These are phyloP conservation scores for Pinus albicaulis DNA, from an alignment of 75 land plant genomes.

Conservation along the genomic window DNA sequence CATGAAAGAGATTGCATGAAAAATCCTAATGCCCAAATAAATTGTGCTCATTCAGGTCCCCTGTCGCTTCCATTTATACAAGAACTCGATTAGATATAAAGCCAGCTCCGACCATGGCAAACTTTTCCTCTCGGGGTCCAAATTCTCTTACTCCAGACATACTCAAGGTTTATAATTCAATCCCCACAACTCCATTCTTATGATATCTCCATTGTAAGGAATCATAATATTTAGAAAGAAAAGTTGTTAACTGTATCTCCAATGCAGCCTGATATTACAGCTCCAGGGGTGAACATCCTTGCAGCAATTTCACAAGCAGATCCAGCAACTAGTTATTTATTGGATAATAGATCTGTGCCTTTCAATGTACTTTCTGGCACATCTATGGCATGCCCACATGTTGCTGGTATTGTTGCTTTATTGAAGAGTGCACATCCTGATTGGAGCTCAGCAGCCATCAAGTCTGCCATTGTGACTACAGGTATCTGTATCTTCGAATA, in stretches of 20 bases:
- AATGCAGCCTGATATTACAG: conserved; percentile 34
- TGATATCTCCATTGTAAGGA: too few relatives aligned
- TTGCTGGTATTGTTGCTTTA: conserved; percentile 21
- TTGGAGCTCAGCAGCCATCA: conserved; percentile 32
- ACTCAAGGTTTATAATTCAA: conserved; percentile 35
- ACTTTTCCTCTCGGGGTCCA: conserved; percentile 70
- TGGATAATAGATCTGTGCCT: conserved; percentile 7
- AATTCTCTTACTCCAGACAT: conserved; percentile 46
- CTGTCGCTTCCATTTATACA: conserved; percentile 37
- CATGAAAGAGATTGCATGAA: too few relatives aligned
- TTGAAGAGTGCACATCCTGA: conserved; percentile 22
- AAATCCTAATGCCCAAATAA: too few relatives aligned
- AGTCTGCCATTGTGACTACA: conserved; percentile 26
- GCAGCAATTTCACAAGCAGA: conserved; percentile 17
- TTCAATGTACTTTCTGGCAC: conserved; percentile 29
- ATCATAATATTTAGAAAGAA: too few relatives aligned
- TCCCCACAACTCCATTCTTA: not conserved
- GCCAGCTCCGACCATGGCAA: conserved; percentile 64
- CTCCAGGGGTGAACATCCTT: conserved; percentile 28
- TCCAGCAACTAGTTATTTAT: not conserved
- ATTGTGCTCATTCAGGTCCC: conserved; percentile 28
- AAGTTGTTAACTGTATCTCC: not conserved
- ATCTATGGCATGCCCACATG: conserved; percentile 31
- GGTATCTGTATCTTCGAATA: not conserved
- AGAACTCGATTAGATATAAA: conserved; percentile 22